A percentile compares a stretch with the other conserved stretches of the same genome.
Evolutionary conservation across 169 alveolate species (phyloP).

Genomic region (Neospora caninum): DNA sequence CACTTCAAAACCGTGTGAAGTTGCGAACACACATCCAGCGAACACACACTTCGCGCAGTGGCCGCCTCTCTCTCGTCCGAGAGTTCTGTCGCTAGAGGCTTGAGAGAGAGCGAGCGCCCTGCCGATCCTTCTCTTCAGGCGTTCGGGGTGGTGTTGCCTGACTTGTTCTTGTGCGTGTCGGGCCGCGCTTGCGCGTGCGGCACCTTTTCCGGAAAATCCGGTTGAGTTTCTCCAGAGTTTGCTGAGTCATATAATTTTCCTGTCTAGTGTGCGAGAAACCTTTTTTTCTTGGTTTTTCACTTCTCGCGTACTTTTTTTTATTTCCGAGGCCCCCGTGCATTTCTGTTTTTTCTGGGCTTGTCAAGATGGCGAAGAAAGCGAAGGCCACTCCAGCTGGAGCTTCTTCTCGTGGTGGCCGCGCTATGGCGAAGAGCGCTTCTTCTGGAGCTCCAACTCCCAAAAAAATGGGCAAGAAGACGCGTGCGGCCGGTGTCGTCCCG

Average conservation of each 20-base stretch:
- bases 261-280: background rate
- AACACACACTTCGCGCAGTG: too few relatives aligned
- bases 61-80: too few relatives aligned
- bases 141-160: background rate
- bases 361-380: background rate
- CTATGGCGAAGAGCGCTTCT: background rate
- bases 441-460: background rate
- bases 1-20: too few relatives aligned
- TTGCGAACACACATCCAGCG: too few relatives aligned
- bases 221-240: background rate
- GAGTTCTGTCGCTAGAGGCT: too few relatives aligned
- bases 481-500: background rate
- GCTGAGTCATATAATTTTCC: background rate
- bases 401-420: background rate
- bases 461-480: background rate
- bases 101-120: too few relatives aligned
- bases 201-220: background rate
- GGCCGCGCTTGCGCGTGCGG: slow-evolving; percentile 6
- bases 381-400: background rate
- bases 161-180: background rate
- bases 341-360: background rate
- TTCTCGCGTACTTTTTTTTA: background rate
- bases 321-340: background rate
- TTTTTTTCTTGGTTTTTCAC: too few relatives aligned
- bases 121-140: too few relatives aligned